Evolutionary conservation across 768 basidiomycete species (phyloP).

Genomic region (Butyriboletus loyo): DNA sequence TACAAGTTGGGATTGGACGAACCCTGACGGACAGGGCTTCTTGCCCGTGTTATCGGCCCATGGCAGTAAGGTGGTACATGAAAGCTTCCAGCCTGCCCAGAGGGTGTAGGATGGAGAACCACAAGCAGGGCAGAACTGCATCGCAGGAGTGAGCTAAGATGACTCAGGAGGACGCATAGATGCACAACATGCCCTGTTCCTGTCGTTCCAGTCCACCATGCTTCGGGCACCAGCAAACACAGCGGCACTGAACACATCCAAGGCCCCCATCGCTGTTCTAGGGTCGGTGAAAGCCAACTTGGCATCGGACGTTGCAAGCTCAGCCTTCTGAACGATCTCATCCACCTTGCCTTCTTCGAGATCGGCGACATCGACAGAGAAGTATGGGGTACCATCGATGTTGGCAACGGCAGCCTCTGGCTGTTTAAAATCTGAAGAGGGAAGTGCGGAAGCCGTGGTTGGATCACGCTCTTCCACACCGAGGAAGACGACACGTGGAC

Average conservation of each 20-base stretch:
- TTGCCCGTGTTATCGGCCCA: slow-evolving; percentile 64
- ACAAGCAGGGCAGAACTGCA: slow-evolving; percentile 88
- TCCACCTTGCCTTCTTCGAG: slow-evolving; percentile 44
- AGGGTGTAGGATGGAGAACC: slow-evolving; percentile 76
- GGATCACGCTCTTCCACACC: slow-evolving; percentile 65
- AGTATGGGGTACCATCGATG: slow-evolving; percentile 80
- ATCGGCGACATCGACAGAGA: slow-evolving; percentile 72
- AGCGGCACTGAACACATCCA: slow-evolving; percentile 66
- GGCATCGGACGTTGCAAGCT: slow-evolving; percentile 37
- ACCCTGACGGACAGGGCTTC: slow-evolving; percentile 74
- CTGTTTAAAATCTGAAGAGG: slow-evolving; percentile 62
- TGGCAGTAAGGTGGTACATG: slow-evolving; percentile 71
- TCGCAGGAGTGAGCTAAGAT: neutral
- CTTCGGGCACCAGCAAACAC: slow-evolving; percentile 77
- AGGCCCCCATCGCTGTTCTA: slow-evolving; percentile 48
- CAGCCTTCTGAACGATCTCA: slow-evolving; percentile 38
- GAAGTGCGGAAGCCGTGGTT: slow-evolving; percentile 47
- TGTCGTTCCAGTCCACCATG: slow-evolving; percentile 89
- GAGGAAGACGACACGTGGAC: slow-evolving; percentile 69
- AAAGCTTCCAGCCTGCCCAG: slow-evolving; percentile 96
- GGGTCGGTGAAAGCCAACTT: slow-evolving; percentile 64
- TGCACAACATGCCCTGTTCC: slow-evolving; percentile 64
- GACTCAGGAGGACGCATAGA: neutral
- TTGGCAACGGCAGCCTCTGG: slow-evolving; percentile 53
- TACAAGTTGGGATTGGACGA: slow-evolving; percentile 26